Evolutionary conservation across 2,329 filamentous ascomycete species (phyloP).

Genomic region (Penicillium sp.): DNA sequence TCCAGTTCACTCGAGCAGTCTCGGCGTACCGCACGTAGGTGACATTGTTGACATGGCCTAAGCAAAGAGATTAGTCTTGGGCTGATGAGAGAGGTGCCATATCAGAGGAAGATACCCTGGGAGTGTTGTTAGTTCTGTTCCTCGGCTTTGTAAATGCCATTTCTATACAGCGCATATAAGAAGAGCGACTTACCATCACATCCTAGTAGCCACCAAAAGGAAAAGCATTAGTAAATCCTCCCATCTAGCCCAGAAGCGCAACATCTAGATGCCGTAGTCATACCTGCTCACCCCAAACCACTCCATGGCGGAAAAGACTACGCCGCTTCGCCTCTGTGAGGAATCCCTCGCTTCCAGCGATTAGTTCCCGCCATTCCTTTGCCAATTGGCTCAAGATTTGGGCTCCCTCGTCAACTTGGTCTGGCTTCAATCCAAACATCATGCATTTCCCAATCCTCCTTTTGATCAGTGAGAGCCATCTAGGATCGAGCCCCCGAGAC

Average conservation of each 20-base stretch:
- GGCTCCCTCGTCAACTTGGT: conserved; percentile 61
- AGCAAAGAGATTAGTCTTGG: neutral
- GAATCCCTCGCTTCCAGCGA: conserved; percentile 75
- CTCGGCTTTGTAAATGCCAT: neutral
- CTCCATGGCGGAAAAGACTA: conserved; percentile 65
- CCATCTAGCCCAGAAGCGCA: neutral
- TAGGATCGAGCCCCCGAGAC: conserved; percentile 46
- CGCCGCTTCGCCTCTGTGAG: conserved; percentile 63
- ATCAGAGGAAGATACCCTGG: conserved; percentile 27
- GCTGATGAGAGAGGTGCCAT: neutral
- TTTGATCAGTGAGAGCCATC: conserved; percentile 72
- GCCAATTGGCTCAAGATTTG: conserved; percentile 61
- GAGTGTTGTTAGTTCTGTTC: conserved; percentile 8
- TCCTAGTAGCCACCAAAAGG: conserved; percentile 35
- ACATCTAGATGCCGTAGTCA: conserved; percentile 18
- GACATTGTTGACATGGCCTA: conserved; percentile 84
- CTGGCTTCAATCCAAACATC: conserved; percentile 65
- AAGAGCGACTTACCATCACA: conserved; percentile 44
- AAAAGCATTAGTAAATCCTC: conserved; percentile 9
- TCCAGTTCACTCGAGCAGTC: conserved; percentile 76
- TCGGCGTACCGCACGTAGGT: conserved; percentile 83
- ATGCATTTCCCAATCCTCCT: conserved; percentile 72
- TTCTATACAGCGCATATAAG: neutral
- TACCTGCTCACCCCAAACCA: conserved; percentile 88
- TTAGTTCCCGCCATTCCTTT: conserved; percentile 68